Base-by-base conservation (phyloP, 352 stramenopile species). In the Lagenidium giganteum region DNA sequence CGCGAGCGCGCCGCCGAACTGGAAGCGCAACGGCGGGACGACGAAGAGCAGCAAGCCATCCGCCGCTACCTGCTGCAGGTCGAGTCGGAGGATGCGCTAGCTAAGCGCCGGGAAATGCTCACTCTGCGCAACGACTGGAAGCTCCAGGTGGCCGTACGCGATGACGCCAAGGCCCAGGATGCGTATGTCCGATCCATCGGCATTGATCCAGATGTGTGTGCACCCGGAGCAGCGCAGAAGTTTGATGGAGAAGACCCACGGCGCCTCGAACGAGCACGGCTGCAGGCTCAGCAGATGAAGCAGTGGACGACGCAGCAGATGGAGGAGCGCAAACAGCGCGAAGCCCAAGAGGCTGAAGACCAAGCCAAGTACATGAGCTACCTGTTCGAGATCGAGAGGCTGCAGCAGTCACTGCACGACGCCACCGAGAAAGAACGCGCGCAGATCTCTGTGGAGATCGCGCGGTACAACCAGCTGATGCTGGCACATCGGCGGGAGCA, bases 31-130 rank as follows among this genome's bases (percentile, higher is more conserved):
- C 63, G 73, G 9, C 64, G 30, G 1, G 65, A 51, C 12, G 54
- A 78, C 35, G 69, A 87, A 4, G 75, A 88, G 47, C 64, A 72
- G 36, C 68, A 73, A 32, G 57, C 61, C n/a, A 87, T 91, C 22
- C 66, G 75, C 20, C 69, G 71, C 13, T 87, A 87, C 51, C 41
- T 91, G 63, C 52, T 87, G n/a, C 75, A 87, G 30, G 60, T 91
- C 33, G 78, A 90, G 50, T 83, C 74, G 0, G 70, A 90, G 27
- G 72, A 87, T 20, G 72, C 70, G 16, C 47, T 79, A 8, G 71
- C 66, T 11, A 75, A 70, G 45, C 72, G 72, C 20, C 64, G 77
- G 17, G 75, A 91, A 50, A 20, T 83, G 22, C 34, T 83, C 21
- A 85, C 71, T 23, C 58, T 91, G 26, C 65, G 67, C 13, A 84